A percentile compares a stretch with the other conserved stretches of the same genome.
phyloP scores from a whole-genome alignment of 306 rosid genomes.

The Prunus persica region Prunus_persica_NCBIv2 NC_034015.1:14114501-14115000 shows the following conservation, averaged over 20 bases:
- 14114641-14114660: too few relatives aligned
- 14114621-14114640: background rate
- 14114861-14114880: background rate
- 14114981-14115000: conserved; percentile 63
- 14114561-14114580: background rate
- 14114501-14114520: background rate
- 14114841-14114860: background rate
- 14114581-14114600: background rate
- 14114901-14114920: background rate
- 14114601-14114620: background rate
- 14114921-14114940: conserved; percentile 39
- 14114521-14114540: background rate
- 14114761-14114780: background rate
- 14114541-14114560: background rate
- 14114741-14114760: background rate
- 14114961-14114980: conserved; percentile 69
- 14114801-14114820: background rate
- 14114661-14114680: background rate
- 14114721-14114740: background rate
- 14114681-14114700: background rate
- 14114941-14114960: conserved; percentile 62
- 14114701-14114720: background rate
- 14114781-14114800: background rate
- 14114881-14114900: background rate
- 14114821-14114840: background rate